These are phyloP conservation scores for Annulohypoxylon nitens DNA, from an alignment of 495 filamentous ascomycete genomes.

Conservation along the genomic window DNA sequence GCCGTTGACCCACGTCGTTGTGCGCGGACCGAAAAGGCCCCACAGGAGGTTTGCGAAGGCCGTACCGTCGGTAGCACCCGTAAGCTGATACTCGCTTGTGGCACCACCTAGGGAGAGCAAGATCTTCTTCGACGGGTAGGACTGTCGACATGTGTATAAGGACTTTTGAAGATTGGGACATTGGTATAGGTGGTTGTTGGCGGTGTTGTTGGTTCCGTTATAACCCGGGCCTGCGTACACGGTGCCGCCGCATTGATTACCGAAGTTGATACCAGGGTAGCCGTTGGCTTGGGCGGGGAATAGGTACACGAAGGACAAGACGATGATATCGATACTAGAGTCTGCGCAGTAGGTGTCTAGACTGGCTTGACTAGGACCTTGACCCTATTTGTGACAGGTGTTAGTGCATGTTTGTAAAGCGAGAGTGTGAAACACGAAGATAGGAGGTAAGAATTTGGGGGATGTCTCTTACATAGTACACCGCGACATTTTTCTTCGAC, in stretches of 20 bases:
- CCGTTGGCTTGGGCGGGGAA: slow-evolving; percentile 70
- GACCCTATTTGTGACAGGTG: slow-evolving; percentile 53
- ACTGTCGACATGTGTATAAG: slow-evolving; percentile 63
- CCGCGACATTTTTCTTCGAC: slow-evolving; percentile 61
- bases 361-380: slow-evolving; percentile 59
- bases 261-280: slow-evolving; percentile 73
- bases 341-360: slow-evolving; percentile 71
- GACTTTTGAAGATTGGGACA: slow-evolving; percentile 58
- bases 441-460: too few species aligned
- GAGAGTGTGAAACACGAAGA: too few species aligned
- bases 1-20: slow-evolving; percentile 52
- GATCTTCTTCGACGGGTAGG: slow-evolving; percentile 68
- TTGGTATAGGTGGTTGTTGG: slow-evolving; percentile 46
- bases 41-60: slow-evolving; percentile 73
- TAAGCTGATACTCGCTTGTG: slow-evolving; percentile 56
- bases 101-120: slow-evolving; percentile 75
- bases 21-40: slow-evolving; percentile 71
- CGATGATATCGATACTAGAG: slow-evolving; percentile 73
- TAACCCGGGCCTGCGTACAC: slow-evolving; percentile 53
- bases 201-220: slow-evolving; percentile 40
- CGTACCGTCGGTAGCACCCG: slow-evolving; percentile 61
- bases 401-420: slow-evolving; percentile 3
- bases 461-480: slow-evolving; percentile 62
- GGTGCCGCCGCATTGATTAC: slow-evolving; percentile 70
- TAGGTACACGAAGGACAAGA: slow-evolving; percentile 72